Evolutionary conservation across 805 yeast species (phyloP).

Genomic region (Blastobotrys parvus): DNA sequence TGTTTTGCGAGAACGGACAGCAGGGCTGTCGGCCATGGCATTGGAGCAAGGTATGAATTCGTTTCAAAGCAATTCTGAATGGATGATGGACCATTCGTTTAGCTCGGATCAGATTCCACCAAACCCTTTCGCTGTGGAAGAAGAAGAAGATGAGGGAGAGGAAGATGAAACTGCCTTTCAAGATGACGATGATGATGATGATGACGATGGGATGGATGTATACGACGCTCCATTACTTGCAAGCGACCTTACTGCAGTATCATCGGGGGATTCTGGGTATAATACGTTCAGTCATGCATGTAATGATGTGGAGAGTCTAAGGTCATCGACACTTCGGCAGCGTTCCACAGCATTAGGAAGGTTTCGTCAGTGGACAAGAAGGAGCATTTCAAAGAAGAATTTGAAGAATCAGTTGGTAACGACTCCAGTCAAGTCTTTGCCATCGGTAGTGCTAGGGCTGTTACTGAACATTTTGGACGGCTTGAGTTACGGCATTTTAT

Average conservation of each 20-base stretch:
- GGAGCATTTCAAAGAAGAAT: not conserved
- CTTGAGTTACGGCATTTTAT: conserved; percentile 92
- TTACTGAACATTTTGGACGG: conserved; percentile 86
- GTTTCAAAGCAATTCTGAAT: not conserved
- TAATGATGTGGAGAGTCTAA: not conserved
- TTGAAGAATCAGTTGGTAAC: not conserved
- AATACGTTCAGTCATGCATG: not conserved
- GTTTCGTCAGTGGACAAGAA: not conserved
- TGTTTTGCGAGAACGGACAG: conserved; percentile 16
- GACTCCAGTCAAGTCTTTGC: conserved; percentile 43
- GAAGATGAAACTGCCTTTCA: not conserved
- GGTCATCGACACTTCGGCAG: not conserved
- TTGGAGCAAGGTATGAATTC: conserved; percentile 15
- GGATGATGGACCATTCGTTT: not conserved
- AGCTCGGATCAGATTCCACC: not conserved
- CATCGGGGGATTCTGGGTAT: too few species aligned
- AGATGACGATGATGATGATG: not conserved
- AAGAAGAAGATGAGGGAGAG: not conserved
- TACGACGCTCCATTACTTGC: not conserved
- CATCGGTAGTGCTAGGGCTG: conserved; percentile 81
- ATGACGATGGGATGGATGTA: not conserved
- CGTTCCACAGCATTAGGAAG: not conserved
- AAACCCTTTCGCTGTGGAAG: not conserved
- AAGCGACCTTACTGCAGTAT: not conserved
- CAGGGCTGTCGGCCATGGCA: conserved; percentile 17